Evolutionary conservation across 805 yeast species (phyloP), one percentile per base, ranked within the genome.

Genomic region (Yamadazyma olivae): DNA sequence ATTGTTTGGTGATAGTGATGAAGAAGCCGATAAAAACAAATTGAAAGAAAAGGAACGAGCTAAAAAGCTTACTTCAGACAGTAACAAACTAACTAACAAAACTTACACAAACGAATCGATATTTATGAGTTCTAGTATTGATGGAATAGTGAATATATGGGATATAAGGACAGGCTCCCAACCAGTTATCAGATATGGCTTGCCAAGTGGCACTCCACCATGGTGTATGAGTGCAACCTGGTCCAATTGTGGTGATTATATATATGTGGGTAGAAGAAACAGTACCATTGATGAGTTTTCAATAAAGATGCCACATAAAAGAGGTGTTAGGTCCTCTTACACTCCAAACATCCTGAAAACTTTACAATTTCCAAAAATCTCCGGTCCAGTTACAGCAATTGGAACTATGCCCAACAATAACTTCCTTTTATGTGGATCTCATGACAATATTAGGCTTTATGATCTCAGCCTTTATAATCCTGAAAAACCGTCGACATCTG

Each of bases 181-280:
- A 3, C 61, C 70, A 3, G 80, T 71, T 0, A 53, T 79, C 13
- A 69, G 68, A 25, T 55, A 80, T 10, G 71, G 74, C 0, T 73
- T 81, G 1, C 81, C 87, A 1, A 63, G 72, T 7, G 77, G 77
- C 1, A 74, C 83, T 0, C 96, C 98, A 0, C 98, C 98, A 0
- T 93, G 98, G 98, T 83, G 95, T 57, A 79, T 83, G 74, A 75
- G 87, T 6, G 77, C 96, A 0, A 77, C 85, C 38, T 91, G 98
- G 97, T 81, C 95, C 6, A 67, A 68, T 34, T 81, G 83, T 50
- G 99, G 99, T 8, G 81, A 85, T 38, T 70, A 64, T 27, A 70
- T 89, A 4, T 91, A 71, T 52, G 88, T 81, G 3, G 99, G 98
- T 0, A 74, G 99, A 44, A 75, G 99, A 57, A 93, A 91, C 55